Conservation (phyloP, 768 basidiomycete species). For the Terana coerulea region DNA sequence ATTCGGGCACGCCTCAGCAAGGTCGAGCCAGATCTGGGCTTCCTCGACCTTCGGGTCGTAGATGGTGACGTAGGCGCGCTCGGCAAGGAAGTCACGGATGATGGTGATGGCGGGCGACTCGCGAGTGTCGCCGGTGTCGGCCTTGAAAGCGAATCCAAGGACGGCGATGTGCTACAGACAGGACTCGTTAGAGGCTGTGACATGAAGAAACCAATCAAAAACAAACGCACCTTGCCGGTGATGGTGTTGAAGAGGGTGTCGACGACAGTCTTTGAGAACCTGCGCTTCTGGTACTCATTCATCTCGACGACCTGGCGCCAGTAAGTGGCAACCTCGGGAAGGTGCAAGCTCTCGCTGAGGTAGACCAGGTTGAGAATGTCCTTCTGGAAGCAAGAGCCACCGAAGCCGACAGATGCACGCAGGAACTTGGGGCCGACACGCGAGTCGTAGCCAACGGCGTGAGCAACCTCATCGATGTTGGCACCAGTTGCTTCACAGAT, state of each 20-base stretch:
- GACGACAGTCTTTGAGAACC: slow-evolving; percentile 95
- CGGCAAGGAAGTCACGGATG: slow-evolving; percentile 88
- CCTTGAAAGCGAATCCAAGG: slow-evolving; percentile 98
- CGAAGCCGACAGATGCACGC: slow-evolving; percentile 93
- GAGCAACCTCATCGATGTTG: slow-evolving; percentile 95
- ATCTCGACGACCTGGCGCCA: slow-evolving; percentile 97
- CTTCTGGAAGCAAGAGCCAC: slow-evolving; percentile 99
- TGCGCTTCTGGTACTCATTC: slow-evolving; percentile 97
- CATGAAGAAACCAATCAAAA: not conserved
- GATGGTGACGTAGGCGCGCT: slow-evolving; percentile 81
- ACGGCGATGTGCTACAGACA: slow-evolving; percentile 77
- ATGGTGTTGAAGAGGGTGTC: slow-evolving; percentile 99
- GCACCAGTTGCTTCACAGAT: slow-evolving; percentile 99
- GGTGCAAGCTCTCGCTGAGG: slow-evolving; percentile 88
- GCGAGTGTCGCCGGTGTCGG: slow-evolving; percentile 98
- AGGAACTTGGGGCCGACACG: slow-evolving; percentile 96
- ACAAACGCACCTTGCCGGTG: slow-evolving; percentile 74
- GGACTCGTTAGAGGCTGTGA: not conserved
- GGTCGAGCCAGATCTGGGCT: slow-evolving; percentile 83
- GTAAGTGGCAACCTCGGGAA: slow-evolving; percentile 96
- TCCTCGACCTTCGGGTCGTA: slow-evolving; percentile 91
- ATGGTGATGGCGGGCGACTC: slow-evolving; percentile 95
- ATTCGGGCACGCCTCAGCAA: slow-evolving; percentile 63
- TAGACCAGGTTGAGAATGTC: slow-evolving; percentile 99
- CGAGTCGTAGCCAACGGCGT: slow-evolving; percentile 90